Evolutionary conservation across 306 rosid genomes (phyloP), one percentile per base, ranked within the genome.

Genomic region (Coriaria nepalensis): DNA sequence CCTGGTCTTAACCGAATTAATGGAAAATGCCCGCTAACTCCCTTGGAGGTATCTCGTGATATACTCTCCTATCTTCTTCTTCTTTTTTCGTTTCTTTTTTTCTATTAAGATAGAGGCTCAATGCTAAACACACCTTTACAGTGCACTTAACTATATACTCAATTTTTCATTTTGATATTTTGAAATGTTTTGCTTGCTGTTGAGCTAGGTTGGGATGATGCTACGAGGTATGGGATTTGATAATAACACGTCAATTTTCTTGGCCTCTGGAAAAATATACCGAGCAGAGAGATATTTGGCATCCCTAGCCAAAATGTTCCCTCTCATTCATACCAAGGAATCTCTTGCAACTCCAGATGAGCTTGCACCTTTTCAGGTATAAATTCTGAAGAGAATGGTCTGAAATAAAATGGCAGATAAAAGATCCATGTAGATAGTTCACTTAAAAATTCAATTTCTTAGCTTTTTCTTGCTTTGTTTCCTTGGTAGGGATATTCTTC

Each of bases 21-120:
- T 46, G 98, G 98, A 62, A 92, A 79, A 75, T 92, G 98, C 62
- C 98, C 98, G 29, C 76, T 90, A 29, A 75, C 90, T 56, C 97
- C 97, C 15, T 62, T 90, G 45, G 97, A 90, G 95, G 97, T 90
- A 52, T 32, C 54, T 20, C 29, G 29, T 3, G 29, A 20, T 20
- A 1, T 20, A 20, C 29, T 20, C 29, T 33, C 14, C 34, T 11
- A 9, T 45, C 36, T 45, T 14, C 35, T 29, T 6, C 37, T 52
- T 20, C 33, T 34, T 32, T 49, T 34, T 2, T 6, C 5, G 6
- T 43, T 7, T 33, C 33, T 43, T 7, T 55, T 12, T 10, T 49
- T 7, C 37, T 20, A 20, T 20, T 20, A 20, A 20, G 29, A 20
- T 20, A 20, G 29, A 20, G 29, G 29, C 29, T 1, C 29, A 3